These are phyloP conservation scores for Malassezia obtusa DNA, from an alignment of 1,284 basidiomycete genomes.

Conservation along the genomic window DNA sequence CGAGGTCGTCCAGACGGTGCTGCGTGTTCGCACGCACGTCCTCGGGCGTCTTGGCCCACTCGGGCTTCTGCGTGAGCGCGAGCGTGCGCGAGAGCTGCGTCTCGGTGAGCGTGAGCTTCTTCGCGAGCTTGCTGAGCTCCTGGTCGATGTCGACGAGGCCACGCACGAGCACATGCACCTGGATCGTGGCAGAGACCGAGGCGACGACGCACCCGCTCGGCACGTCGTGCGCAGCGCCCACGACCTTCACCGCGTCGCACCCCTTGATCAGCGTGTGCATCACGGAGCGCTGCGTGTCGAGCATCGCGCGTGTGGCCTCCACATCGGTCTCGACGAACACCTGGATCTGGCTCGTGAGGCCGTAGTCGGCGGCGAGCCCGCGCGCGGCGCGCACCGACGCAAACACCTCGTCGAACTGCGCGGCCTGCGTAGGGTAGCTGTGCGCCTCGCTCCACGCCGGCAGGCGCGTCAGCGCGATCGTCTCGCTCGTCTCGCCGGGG, in stretches of 20 bases:
- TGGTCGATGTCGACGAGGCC: constrained; percentile 40
- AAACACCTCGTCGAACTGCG: constrained; percentile 72
- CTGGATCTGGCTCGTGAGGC: constrained; percentile 76
- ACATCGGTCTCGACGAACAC: constrained; percentile 70
- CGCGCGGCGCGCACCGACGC: constrained; percentile 67
- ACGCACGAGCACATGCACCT: constrained; percentile 34
- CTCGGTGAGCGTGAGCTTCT: constrained; percentile 40
- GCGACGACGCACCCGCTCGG: constrained; percentile 83
- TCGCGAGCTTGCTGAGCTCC: constrained; percentile 39
- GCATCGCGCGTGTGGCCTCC: constrained; percentile 49
- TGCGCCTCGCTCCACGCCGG: constrained; percentile 54
- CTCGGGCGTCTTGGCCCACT: constrained; percentile 36
- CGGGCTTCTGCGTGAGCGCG: constrained; percentile 33
- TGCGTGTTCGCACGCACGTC: constrained; percentile 32
- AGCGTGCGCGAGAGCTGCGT: constrained; percentile 27
- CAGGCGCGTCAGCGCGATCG: constrained; percentile 80
- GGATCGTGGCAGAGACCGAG: constrained; percentile 28
- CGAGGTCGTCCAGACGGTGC: constrained; percentile 28
- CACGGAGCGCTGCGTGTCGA: constrained; percentile 64
- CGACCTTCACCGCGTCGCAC: constrained; percentile 62
- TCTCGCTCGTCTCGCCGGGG: constrained; percentile 67
- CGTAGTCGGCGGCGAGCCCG: constrained; percentile 81
- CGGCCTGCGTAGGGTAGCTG: constrained; percentile 19
- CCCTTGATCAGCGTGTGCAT: constrained; percentile 80
- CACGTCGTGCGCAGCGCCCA: constrained; percentile 56